phyloP scores from a whole-genome alignment of 148 eudicot species.

The Vaccinium vitisidaea region DNA sequence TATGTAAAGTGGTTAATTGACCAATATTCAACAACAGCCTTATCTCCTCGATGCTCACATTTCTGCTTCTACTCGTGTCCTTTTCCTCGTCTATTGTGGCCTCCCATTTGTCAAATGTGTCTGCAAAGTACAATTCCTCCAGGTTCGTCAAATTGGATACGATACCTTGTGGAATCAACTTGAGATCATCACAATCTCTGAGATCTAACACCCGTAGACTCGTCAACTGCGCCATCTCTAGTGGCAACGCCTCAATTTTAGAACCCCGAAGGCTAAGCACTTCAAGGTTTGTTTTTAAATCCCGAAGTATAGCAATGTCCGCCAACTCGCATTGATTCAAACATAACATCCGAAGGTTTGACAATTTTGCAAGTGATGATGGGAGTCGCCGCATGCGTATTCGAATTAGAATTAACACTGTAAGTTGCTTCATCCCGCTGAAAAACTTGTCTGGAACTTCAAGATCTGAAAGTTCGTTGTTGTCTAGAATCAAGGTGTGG shows the following conservation, averaged over 20 bases:
- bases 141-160: background rate
- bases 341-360: background rate
- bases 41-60: no score
- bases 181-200: background rate
- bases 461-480: background rate
- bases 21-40: no score
- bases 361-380: slow-evolving; percentile 8
- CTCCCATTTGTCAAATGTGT: background rate
- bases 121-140: slow-evolving; percentile 6
- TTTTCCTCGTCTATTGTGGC: no score
- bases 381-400: background rate
- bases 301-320: background rate
- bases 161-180: slow-evolving; percentile 6
- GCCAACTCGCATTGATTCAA: background rate
- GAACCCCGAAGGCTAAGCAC: background rate
- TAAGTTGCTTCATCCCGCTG: background rate
- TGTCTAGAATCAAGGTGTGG: background rate
- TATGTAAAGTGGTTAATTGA: no score
- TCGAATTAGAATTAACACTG: background rate
- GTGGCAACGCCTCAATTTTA: background rate
- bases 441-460: slow-evolving; percentile 11
- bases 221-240: background rate
- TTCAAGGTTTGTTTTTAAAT: slow-evolving; percentile 7
- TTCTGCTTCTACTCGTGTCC: no score
- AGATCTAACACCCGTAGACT: slow-evolving; percentile 16